These are phyloP conservation scores for Debaryomyces maramus DNA, from an alignment of 805 yeast genomes.

Conservation along the genomic window DNA sequence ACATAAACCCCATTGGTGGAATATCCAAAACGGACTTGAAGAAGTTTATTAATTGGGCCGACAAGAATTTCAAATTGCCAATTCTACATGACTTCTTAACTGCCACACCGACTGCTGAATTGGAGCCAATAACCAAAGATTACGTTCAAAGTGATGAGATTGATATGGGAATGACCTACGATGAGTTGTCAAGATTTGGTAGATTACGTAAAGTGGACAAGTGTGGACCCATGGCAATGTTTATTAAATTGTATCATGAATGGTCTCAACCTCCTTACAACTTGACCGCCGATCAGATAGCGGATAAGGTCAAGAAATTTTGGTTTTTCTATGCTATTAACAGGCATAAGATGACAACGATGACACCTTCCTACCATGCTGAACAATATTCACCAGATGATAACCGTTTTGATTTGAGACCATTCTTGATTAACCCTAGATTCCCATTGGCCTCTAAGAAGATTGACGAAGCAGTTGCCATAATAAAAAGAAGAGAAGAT, in stretches of 20 bases:
- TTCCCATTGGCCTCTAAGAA: constrained; percentile 88
- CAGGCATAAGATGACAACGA: constrained; percentile 96
- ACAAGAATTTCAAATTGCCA: constrained; percentile 67
- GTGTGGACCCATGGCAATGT: constrained; percentile 97
- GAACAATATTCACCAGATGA: constrained; percentile 98
- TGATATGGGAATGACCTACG: constrained; percentile 98
- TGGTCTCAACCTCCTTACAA: constrained; percentile 75
- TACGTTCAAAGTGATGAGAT: constrained; percentile 95
- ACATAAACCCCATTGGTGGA: constrained; percentile 98
- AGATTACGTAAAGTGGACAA: constrained; percentile 85
- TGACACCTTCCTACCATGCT: constrained; percentile 97
- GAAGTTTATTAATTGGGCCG: constrained; percentile 80
- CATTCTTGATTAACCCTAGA: constrained; percentile 88
- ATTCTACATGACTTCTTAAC: constrained; percentile 72
- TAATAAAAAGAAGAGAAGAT: constrained; percentile 44
- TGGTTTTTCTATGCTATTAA: constrained; percentile 93
- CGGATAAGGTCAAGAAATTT: constrained; percentile 88
- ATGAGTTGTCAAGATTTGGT: constrained; percentile 89
- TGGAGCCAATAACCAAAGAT: constrained; percentile 90
- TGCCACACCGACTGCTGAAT: constrained; percentile 97
- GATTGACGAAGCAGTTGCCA: constrained; percentile 75
- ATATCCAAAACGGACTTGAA: constrained; percentile 93
- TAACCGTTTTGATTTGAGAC: constrained; percentile 92
- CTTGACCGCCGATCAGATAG: constrained; percentile 79
- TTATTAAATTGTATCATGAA: constrained; percentile 81